Evolutionary conservation across 805 yeast species (phyloP).

Genomic region (Kazachstania viticola): DNA sequence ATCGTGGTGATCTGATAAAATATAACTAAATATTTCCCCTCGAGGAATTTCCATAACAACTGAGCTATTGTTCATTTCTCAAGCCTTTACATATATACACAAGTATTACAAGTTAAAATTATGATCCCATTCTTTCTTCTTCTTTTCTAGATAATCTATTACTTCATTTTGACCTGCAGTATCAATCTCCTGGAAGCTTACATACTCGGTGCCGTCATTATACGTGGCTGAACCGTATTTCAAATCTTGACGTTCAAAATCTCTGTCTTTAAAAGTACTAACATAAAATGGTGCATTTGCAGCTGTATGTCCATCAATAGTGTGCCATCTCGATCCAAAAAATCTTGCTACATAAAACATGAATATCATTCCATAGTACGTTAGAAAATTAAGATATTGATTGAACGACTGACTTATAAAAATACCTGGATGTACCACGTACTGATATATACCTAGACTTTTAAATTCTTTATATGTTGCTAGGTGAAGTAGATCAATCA

Average conservation of each 20-base stretch:
- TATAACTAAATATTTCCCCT: too few relatives aligned
- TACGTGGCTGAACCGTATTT: conserved; percentile 67
- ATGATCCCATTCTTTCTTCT: conserved; percentile 61
- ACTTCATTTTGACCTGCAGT: conserved; percentile 55
- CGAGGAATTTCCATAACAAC: too few relatives aligned
- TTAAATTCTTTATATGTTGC: conserved; percentile 49
- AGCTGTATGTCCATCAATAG: conserved; percentile 76
- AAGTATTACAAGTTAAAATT: conserved; percentile 47
- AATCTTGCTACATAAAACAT: conserved; percentile 74
- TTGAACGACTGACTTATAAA: conserved; percentile 74
- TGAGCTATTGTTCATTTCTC: too few relatives aligned
- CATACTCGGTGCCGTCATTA: conserved; percentile 51
- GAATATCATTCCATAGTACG: conserved; percentile 75
- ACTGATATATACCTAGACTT: conserved; percentile 50
- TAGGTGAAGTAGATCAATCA: conserved; percentile 70
- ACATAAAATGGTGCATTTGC: conserved; percentile 77
- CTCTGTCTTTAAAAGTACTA: conserved; percentile 35
- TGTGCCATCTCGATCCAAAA: conserved; percentile 80
- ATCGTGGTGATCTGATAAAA: too few relatives aligned
- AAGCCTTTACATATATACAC: too few relatives aligned
- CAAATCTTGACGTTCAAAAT: conserved; percentile 35
- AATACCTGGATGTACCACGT: conserved; percentile 90
- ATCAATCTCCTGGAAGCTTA: conserved; percentile 47
- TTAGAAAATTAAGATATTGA: conserved; percentile 60
- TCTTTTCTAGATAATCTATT: conserved; percentile 41